These are phyloP conservation scores for Stagonosporopsis cucurbitacearum DNA, from an alignment of 2,329 filamentous ascomycete genomes.

Conservation along the genomic window DNA sequence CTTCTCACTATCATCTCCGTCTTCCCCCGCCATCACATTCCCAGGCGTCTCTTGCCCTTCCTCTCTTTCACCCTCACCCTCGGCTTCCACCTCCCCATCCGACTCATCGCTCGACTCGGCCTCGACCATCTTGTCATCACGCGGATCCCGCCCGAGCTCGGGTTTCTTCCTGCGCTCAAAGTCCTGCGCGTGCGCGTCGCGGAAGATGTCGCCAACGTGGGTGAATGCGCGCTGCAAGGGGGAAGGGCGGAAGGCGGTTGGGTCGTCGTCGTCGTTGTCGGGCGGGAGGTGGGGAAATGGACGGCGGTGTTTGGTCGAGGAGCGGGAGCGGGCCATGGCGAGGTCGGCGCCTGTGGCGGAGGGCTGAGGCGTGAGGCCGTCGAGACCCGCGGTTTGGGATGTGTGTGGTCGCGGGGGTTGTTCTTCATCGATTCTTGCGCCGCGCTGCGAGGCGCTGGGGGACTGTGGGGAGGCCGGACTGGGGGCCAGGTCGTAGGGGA, in stretches of 20 bases:
- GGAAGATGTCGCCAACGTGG: slow-evolving; percentile 72
- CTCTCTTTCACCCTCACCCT: too few species aligned
- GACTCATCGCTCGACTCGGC: slow-evolving; percentile 29
- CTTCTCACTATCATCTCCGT: slow-evolving; percentile 2
- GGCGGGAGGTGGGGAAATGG: slow-evolving; percentile 10
- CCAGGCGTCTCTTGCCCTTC: slow-evolving; percentile 37
- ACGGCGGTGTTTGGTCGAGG: slow-evolving; percentile 29
- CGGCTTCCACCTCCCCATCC: slow-evolving; percentile 25
- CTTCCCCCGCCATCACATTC: slow-evolving; percentile 32
- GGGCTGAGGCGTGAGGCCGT: slow-evolving; percentile 18
- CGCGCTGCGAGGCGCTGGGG: slow-evolving; percentile 11
- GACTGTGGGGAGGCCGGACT: slow-evolving; percentile 16
- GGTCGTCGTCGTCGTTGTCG: slow-evolving; percentile 27
- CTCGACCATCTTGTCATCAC: slow-evolving; percentile 46
- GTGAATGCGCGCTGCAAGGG: slow-evolving; percentile 53
- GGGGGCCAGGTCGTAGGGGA: slow-evolving; percentile 71
- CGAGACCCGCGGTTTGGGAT: slow-evolving; percentile 7
- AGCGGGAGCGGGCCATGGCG: slow-evolving; percentile 20
- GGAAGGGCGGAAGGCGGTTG: slow-evolving; percentile 24
- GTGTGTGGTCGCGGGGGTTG: slow-evolving; percentile 23
- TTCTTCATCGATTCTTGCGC: slow-evolving; percentile 40
- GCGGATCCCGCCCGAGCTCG: slow-evolving; percentile 46
- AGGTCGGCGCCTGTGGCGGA: slow-evolving; percentile 24
- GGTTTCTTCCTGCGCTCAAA: slow-evolving; percentile 79
- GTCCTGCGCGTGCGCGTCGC: slow-evolving; percentile 85